Evolutionary conservation across 2,329 filamentous ascomycete species (phyloP).

Genomic region (Diaporthe vexans): DNA sequence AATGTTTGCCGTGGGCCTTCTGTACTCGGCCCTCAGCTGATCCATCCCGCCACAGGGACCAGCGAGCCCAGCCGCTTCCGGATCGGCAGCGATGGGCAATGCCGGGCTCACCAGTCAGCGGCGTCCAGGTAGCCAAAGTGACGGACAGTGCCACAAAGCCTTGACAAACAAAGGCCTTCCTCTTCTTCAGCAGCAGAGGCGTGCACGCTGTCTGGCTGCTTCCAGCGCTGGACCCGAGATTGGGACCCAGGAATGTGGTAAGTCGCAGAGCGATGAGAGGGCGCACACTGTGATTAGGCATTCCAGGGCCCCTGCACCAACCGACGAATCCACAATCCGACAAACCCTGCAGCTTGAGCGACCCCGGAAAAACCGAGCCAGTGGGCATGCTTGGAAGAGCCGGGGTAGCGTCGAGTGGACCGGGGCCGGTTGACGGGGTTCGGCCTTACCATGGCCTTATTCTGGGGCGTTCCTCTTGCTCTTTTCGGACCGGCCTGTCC

Average conservation of each 20-base stretch:
- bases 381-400: background rate
- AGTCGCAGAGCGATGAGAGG: background rate
- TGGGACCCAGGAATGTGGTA: constrained; percentile 30
- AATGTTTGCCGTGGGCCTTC: constrained; percentile 12
- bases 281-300: constrained; percentile 23
- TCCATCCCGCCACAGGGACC: background rate
- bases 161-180: constrained; percentile 9
- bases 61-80: constrained; percentile 22
- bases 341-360: constrained; percentile 12
- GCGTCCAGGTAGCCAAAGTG: background rate
- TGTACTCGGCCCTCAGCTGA: constrained; percentile 27
- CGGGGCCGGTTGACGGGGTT: constrained; percentile 29
- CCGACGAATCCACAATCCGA: background rate
- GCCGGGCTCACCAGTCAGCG: background rate
- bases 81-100: background rate
- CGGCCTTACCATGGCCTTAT: constrained; percentile 38
- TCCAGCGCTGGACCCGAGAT: background rate
- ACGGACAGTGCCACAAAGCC: background rate
- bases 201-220: background rate
- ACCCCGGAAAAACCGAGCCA: constrained; percentile 22
- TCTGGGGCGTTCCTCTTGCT: constrained; percentile 19
- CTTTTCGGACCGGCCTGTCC: constrained; percentile 25
- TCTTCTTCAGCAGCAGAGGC: too few species aligned
- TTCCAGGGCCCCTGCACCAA: background rate
- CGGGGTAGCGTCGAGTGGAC: constrained; percentile 28